phyloP scores from a whole-genome alignment of 306 rosid genomes.

The Dryas drummondii region DNA sequence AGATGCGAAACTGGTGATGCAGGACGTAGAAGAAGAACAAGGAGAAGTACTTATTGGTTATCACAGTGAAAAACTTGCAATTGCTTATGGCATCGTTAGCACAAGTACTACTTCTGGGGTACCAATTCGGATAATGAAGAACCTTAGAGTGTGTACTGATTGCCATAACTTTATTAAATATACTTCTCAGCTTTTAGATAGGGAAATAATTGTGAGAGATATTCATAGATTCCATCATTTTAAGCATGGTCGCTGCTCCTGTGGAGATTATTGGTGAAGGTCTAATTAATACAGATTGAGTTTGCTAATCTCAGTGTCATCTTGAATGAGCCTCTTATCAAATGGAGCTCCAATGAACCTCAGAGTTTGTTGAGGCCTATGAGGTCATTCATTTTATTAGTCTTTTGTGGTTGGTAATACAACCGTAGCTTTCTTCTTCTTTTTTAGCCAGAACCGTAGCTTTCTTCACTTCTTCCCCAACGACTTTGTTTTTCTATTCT shows the following conservation, averaged over 20 bases:
- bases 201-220: constrained; percentile 69
- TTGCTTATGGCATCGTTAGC: constrained; percentile 55
- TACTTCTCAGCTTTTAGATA: constrained; percentile 63
- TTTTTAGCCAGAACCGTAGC: neutral
- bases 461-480: constrained; percentile 23
- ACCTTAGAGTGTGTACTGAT: constrained; percentile 62
- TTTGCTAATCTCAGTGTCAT: constrained; percentile 7
- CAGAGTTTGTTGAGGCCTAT: constrained; percentile 16
- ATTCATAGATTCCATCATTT: constrained; percentile 69
- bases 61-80: constrained; percentile 82
- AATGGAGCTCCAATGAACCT: neutral
- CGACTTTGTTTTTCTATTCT: constrained; percentile 41
- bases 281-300: neutral
- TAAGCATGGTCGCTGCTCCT: constrained; percentile 63
- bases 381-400: neutral
- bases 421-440: neutral
- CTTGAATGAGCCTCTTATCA: neutral
- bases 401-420: constrained; percentile 3
- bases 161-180: constrained; percentile 72
- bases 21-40: constrained; percentile 81
- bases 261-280: constrained; percentile 76
- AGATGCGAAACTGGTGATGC: constrained; percentile 51
- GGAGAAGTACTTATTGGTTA: constrained; percentile 58
- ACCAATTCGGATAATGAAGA: constrained; percentile 73
- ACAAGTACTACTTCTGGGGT: constrained; percentile 31